These are phyloP conservation scores for Mesotaenium endlicherianum DNA, from an alignment of 139 green algal genomes.

Conservation along the genomic window DNA sequence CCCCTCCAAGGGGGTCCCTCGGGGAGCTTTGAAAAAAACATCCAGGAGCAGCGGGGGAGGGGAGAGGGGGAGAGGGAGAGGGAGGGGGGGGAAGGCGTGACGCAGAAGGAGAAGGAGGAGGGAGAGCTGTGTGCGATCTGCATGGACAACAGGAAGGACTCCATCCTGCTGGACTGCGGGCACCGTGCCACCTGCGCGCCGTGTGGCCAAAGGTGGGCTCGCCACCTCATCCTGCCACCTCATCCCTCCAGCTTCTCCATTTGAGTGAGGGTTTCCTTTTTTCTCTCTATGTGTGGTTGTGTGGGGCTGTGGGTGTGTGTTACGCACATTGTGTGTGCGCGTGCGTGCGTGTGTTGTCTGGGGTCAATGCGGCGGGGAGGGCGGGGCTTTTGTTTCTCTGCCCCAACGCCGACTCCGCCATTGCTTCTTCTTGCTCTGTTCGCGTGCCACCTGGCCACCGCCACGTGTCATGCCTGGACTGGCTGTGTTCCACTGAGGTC, in stretches of 20 bases:
- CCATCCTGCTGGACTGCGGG: slow-evolving; percentile 1
- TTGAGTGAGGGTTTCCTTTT: no score
- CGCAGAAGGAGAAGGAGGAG: not conserved
- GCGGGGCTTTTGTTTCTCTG: not conserved
- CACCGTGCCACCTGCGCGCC: not conserved
- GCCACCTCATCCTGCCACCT: not conserved
- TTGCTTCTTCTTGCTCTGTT: no score
- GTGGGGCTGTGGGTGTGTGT: no score
- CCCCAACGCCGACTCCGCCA: no score
- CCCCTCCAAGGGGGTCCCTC: no score
- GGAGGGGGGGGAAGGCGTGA: not conserved
- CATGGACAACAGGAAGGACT: slow-evolving; percentile 3
- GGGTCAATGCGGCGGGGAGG: not conserved
- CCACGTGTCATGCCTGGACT: no score
- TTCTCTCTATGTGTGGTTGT: no score
- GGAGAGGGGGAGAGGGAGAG: slow-evolving; percentile 2
- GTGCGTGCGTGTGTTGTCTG: not conserved
- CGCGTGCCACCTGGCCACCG: no score
- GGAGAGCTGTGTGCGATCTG: slow-evolving; percentile 2
- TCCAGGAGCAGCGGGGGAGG: not conserved
- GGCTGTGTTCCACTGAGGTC: no score
- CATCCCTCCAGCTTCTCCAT: no score
- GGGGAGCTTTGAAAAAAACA: no score
- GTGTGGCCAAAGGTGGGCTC: not conserved
- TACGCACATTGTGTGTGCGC: not conserved